Evolutionary conservation across 805 yeast genomes (phyloP).

Genomic region (Ogataea trehaloabstinens): DNA sequence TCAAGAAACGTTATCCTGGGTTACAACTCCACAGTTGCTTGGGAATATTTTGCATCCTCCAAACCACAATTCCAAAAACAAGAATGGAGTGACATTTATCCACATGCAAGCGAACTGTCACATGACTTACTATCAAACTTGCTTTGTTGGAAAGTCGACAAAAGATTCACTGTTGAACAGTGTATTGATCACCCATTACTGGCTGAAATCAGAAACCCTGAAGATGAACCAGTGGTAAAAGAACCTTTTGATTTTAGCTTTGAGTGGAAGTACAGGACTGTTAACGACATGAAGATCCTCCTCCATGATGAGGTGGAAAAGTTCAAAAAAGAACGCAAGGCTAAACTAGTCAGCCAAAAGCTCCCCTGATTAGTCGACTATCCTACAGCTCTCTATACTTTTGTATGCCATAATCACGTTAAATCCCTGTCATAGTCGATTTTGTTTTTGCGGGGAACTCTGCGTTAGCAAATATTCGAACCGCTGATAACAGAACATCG

Average conservation of each 20-base stretch:
- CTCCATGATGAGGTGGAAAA: conserved; percentile 51
- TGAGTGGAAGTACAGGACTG: conserved; percentile 43
- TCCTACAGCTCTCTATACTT: too few species aligned
- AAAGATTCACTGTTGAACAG: conserved; percentile 53
- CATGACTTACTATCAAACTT: conserved; percentile 51
- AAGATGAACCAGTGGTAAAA: conserved; percentile 54
- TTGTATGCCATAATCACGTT: too few species aligned
- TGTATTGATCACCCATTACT: conserved; percentile 61
- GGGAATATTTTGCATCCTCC: conserved; percentile 45
- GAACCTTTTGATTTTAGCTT: conserved; percentile 64
- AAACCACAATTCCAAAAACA: conserved; percentile 40
- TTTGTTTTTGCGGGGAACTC: too few species aligned
- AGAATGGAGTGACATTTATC: conserved; percentile 56
- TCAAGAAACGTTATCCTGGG: conserved; percentile 39
- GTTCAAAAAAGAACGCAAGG: conserved; percentile 39
- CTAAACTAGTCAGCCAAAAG: conserved; percentile 5
- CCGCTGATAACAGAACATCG: too few species aligned
- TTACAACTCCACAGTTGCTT: conserved; percentile 47
- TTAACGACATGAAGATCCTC: conserved; percentile 46
- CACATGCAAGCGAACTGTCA: conserved; percentile 56
- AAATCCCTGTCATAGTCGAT: too few species aligned
- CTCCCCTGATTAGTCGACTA: too few species aligned
- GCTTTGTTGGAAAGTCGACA: conserved; percentile 61
- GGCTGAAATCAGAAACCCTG: conserved; percentile 46
- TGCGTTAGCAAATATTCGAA: too few species aligned